Evolutionary conservation across 805 yeast genomes (phyloP), one percentile per base, ranked within the genome.

Genomic region (Sungouiozyma intestinalis): DNA sequence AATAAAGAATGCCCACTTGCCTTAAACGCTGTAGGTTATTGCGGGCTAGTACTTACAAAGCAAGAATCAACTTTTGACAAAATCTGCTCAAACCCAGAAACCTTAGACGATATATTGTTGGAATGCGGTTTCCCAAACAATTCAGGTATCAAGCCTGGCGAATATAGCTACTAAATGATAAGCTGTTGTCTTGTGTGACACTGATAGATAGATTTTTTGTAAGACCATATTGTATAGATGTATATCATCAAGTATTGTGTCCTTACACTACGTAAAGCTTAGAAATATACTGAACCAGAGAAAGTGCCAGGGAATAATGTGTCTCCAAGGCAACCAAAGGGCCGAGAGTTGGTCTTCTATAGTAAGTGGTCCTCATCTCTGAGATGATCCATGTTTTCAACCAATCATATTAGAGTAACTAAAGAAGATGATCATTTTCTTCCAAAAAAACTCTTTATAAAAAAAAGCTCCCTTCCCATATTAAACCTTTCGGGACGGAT

Each of bases 21-120:
- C 44, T 72, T 87, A 50, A 90, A 90, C 57, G 72, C 95, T 0
- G 73, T 86, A 37, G 97, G 94, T 0, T 76, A 74, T 45, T 68
- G 84, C 47, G 97, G 97, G 1, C 62, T 90, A 48, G 57, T 88
- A 39, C 69, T 84, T 44, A 88, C 87, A 40, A 88, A 85, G 60
- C 71, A 79, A 53, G 72, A 74, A 41, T 77, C 76, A 38, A 64
- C 73, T 21, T 69, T 67, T 38, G 64, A 73, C 4, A 52, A 74
- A 42, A 71, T 81, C 17, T 54, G 62, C 11, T 69, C 68, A 38
- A 76, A 79, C 2, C 61, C 64, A 14, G 59, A 61, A 17, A 47
- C 59, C 15, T 69, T 77, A 2, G 64, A 66, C 37, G 62, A 62
- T n/a, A 67, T 84, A n/a, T 64, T 85, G 48, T 55, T 66, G n/a